A percentile compares a stretch with the other conserved stretches of the same genome.
Evolutionary conservation across 192 early-diverging fungal genomes (phyloP).

Genomic region (Mycoemilia scoparia): DNA sequence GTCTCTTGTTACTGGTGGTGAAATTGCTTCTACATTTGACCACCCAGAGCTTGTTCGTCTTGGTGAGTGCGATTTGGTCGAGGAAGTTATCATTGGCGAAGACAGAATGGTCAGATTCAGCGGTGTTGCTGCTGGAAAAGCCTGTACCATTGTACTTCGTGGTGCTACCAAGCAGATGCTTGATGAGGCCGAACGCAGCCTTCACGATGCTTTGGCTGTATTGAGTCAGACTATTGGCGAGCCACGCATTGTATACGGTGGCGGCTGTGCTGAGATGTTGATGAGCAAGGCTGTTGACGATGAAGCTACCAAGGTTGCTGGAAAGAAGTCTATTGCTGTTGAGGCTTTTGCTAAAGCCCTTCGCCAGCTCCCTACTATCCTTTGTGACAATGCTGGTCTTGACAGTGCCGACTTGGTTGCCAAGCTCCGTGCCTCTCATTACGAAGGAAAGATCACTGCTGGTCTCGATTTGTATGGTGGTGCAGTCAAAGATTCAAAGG

Average conservation of each 20-base stretch:
- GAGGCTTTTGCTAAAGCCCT: slow-evolving; percentile 90
- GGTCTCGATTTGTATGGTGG: slow-evolving; percentile 86
- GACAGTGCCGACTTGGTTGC: slow-evolving; percentile 89
- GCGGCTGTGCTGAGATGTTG: slow-evolving; percentile 91
- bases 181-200: slow-evolving; percentile 91
- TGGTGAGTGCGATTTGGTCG: slow-evolving; percentile 89
- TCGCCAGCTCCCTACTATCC: slow-evolving; percentile 89
- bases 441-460: slow-evolving; percentile 52
- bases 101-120: slow-evolving; percentile 95
- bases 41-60: slow-evolving; percentile 90
- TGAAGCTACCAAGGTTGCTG: slow-evolving; percentile 71
- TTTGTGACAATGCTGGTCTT: slow-evolving; percentile 94
- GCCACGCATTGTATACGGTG: slow-evolving; percentile 83
- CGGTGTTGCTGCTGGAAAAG: slow-evolving; percentile 85
- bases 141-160: slow-evolving; percentile 94
- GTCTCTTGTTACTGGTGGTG: slow-evolving; percentile 93
- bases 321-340: slow-evolving; percentile 88
- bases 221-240: slow-evolving; percentile 88
- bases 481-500: slow-evolving; percentile 55
- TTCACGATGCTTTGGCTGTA: slow-evolving; percentile 93
- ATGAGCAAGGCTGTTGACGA: slow-evolving; percentile 97
- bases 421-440: slow-evolving; percentile 81
- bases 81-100: slow-evolving; percentile 98
- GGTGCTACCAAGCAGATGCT: slow-evolving; percentile 88
- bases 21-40: slow-evolving; percentile 97